Evolutionary conservation across 768 basidiomycete genomes (phyloP), one percentile per base, ranked within the genome.

Genomic region (Leccinum disarticulatum): DNA sequence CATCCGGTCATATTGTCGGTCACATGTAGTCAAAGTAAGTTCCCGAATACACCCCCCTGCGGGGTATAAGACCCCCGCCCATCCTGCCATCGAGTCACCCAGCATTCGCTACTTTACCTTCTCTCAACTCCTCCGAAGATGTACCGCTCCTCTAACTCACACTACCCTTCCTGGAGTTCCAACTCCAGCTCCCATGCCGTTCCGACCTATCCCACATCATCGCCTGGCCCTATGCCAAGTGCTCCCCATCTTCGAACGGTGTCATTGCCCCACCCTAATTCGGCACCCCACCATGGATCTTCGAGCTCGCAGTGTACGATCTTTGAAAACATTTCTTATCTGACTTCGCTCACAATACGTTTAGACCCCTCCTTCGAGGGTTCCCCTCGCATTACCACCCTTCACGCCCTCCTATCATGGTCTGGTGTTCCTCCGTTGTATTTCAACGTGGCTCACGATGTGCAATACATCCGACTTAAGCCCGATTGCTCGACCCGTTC

Each of bases 241-340:
- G 61, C 72, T 3, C 72, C 73, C 1, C 70, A 67, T 30, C 49
- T 72, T 33, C 63, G 56, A 15, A 66, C 72, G 3, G 72, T 73
- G 5, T 68, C 73, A 14, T 33, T 73, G 17, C 72, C 72, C 10
- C 73, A 73, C 54, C 72, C 72, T 11, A 73, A 73, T 47, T 63
- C 73, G 8, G 52, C 67, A 15, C 61, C 62, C 3, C 31, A 22
- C n/a, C 30, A 71, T 38, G 33, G 59, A 7, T 61, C 71, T 19
- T 56, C 66, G 19, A 27, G 55, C 15, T 55, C 70, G 3, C 56
- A 55, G 5, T 52, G 73, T 74, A 59, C 5, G 73, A 22, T 48
- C 46, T 27, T 3, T 9, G 7, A 13, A 5, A 30, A 13, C 6
- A 22, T 38, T n/a, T 6, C 19, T 35, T 2, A 30, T 43, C 5